Base-by-base conservation (phyloP, 2,329 filamentous ascomycete species). In the Aspergillus sp. region DNA sequence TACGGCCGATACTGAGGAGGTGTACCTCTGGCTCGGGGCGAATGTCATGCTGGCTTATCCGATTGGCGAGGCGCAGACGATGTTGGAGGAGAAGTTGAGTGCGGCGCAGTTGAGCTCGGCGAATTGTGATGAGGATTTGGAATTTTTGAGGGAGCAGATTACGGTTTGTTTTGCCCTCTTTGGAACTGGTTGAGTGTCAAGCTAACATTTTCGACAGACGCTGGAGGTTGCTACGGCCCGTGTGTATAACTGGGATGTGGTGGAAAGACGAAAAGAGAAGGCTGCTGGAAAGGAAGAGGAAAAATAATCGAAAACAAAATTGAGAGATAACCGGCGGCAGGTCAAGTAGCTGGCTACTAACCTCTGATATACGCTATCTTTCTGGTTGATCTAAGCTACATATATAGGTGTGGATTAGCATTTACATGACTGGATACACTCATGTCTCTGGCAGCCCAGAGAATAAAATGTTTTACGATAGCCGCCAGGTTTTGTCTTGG, bases 211-310 rank as follows among this genome's bases (percentile, higher is more conserved):
- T n/a, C 37, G 43, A n/a, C 65, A 96, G 91, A 97, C 93, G 0
- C 88, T 99, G 81, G 95, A 99, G 76, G 95, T 99, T 35, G 95
- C 95, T 4, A 92, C 93, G 41, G 95, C 95, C 21, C 84, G 95
- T 63, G 93, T 99, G n/a, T 98, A 99, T 77, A 99, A 99, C 76
- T 98, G 95, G 93, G 95, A 99, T 70, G 92, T 99, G 4, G 91
- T 93, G 44, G 90, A 96, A 80, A 91, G 96, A 77, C 84, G 95
- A 66, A 97, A 96, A 80, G 92, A 96, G 60, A 95, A 92, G 75
- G 81, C 78, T 4, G 79, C 81, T 43, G 78, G 77, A 48, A 77
- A 79, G 72, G 75, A 75, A 7, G 75, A 75, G 7, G 51, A 47
- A 4, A 41, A 39, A 40, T 47, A 17, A 52, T 40, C 14, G 40